Conservation (phyloP, 1,139 yeast species). For the Kurtzmaniella quercitrusa region DNA sequence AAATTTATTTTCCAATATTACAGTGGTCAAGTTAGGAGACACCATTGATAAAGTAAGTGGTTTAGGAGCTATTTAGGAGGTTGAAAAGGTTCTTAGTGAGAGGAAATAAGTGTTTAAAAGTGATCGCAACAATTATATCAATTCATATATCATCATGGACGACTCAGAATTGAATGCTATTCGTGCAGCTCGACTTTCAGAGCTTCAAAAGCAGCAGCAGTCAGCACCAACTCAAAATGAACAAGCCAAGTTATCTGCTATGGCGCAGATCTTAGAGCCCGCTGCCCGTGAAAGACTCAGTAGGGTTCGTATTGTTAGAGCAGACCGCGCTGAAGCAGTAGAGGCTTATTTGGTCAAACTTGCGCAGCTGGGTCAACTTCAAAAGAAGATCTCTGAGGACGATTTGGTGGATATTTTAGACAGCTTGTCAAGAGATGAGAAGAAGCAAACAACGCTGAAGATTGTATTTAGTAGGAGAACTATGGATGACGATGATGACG, state of each 20-base stretch:
- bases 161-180: constrained; percentile 86
- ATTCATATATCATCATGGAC: constrained; percentile 37
- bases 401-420: constrained; percentile 82
- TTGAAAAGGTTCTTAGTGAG: not conserved
- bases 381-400: constrained; percentile 66
- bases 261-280: constrained; percentile 72
- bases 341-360: constrained; percentile 73
- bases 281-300: constrained; percentile 85
- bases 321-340: constrained; percentile 88
- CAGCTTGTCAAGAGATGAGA: constrained; percentile 77
- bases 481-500: constrained; percentile 17
- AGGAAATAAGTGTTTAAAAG: not conserved
- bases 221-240: constrained; percentile 18
- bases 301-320: constrained; percentile 82
- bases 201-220: constrained; percentile 52
- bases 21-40: too few relatives aligned
- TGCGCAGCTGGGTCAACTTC: constrained; percentile 75
- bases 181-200: constrained; percentile 82
- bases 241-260: constrained; percentile 35
- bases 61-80: not conserved
- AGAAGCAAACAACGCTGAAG: constrained; percentile 54
- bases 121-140: not conserved
- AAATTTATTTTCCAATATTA: not conserved
- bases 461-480: constrained; percentile 39
- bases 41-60: too few relatives aligned